Base-by-base conservation (phyloP, 345 rosid species). In the Euphorbia tirucalli region DNA sequence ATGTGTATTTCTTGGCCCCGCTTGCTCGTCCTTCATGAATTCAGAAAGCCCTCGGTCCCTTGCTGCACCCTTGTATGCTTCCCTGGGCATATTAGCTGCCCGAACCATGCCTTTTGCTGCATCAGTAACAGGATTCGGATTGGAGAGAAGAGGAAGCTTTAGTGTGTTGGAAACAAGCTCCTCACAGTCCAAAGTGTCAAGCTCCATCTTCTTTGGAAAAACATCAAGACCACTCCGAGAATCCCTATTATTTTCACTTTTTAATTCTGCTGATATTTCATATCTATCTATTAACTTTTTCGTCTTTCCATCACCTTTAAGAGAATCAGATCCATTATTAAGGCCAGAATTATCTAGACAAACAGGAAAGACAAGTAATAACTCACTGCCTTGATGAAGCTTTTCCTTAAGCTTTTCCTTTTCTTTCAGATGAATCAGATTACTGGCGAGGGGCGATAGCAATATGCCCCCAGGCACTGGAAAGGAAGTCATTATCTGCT, bases 381-480 rank as follows among this genome's bases (percentile, higher is more conserved):
- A 78, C 50, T 72, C 82, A 62, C 61, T 59, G 68, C 81, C 88
- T 66, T 81, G 80, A 43, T 35, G 62, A n/a, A n/a, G n/a, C n/a
- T n/a, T n/a, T n/a, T n/a, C n/a, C n/a, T n/a, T n/a, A 78, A 69
- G 58, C 72, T 44, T 83, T 73, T 81, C 86, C 72, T 69, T 85
- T 74, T 82, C 76, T 57, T 78, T 77, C 57, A 94, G 72, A 70
- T 67, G 82, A 85, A 89, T 74, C 8, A 92, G 77, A 78, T 81
- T 77, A 73, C 84, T 86, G 22, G 96, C 77, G 76, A 95, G 98
- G 71, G 99, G 99, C 19, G 99, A 95, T 71, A 93, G 81, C 68
- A 91, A 65, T 50, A 73, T 71, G 37, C 44, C 74, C 70, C 78
- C 94, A 62, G 30, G 84, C 76, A 82, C 74, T 31, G 90, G 89